These are phyloP conservation scores for Heliamphora exappendiculata DNA, from an alignment of 148 eudicot genomes.

Conservation along the genomic window DNA sequence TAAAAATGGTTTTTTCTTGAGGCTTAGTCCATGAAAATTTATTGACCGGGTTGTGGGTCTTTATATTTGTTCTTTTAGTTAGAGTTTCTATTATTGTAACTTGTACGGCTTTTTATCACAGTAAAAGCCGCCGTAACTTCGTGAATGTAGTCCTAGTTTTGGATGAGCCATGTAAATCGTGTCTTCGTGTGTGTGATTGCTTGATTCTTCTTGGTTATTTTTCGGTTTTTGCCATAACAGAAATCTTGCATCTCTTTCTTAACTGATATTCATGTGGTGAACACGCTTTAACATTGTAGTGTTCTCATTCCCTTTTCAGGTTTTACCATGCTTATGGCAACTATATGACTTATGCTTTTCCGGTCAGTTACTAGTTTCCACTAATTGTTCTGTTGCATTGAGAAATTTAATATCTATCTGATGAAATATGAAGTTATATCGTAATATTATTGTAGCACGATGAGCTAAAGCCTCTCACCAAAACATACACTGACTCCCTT, in stretches of 20 bases:
- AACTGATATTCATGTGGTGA: neutral
- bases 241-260: neutral
- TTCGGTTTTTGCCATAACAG: no score
- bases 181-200: no score
- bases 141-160: no score
- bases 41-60: no score
- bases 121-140: no score
- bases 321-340: slow-evolving; percentile 97
- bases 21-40: no score
- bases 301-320: slow-evolving; percentile 42
- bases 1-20: no score
- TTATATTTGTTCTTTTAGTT: no score
- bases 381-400: neutral
- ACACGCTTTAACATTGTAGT: neutral
- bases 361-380: slow-evolving; percentile 47
- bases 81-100: no score
- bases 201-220: no score
- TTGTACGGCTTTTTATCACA: no score
- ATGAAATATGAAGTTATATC: neutral
- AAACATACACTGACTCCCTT: slow-evolving; percentile 74
- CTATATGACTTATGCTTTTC: slow-evolving; percentile 90
- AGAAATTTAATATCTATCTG: neutral
- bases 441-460: slow-evolving; percentile 61
- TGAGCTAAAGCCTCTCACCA: slow-evolving; percentile 89
- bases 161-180: no score